Evolutionary conservation across 2,329 filamentous ascomycete species (phyloP), one percentile per base, ranked within the genome.

Genomic region (Sarocladiaceae sp.): DNA sequence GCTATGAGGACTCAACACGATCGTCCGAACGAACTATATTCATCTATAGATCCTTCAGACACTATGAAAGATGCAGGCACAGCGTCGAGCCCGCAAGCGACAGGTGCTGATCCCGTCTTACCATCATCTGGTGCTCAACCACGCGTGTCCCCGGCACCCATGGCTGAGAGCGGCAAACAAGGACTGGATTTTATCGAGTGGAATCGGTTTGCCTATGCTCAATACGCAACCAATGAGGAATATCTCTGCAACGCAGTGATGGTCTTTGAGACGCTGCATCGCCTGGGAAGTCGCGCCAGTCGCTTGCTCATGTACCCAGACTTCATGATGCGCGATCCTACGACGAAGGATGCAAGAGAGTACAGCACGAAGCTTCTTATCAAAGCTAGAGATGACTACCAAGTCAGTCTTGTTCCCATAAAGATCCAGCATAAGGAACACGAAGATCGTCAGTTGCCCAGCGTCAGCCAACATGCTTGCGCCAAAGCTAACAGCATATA

Each of bases 211-310:
- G 72, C 72, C 1, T 74, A 75, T 47, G 64, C 65, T 1, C 69
- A 72, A 51, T 75, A 75, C 55, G 70, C 66, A 27, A 75, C 72
- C 1, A 58, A 66, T n/a, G 57, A 59, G 26, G 63, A 63, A 1
- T 70, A 73, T 45, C 58, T 75, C 2, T 75, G 72, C 50, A 74
- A 73, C 52, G 68, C 70, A 0, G 58, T 74, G 34, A 72, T 75
- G 69, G 58, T 73, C 2, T 72, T 74, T 43, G 70, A 72, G 47
- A 62, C 60, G 1, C 45, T 75, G 6, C 53, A 64, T 15, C 57
- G 62, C 1, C 50, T 73, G 0, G 55, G 59, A 6, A 73, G 67
- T 47, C 65, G 61, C 32, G 66, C 69, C 3, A 66, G 70, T 12
- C 60, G 68, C 2, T 55, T 73, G 2, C 59, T 75, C 51, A 61